Evolutionary conservation across 371 early-diverging fungal species (phyloP), one percentile per base, ranked within the genome.

Genomic region (Quaeritorhiza haematococci): DNA sequence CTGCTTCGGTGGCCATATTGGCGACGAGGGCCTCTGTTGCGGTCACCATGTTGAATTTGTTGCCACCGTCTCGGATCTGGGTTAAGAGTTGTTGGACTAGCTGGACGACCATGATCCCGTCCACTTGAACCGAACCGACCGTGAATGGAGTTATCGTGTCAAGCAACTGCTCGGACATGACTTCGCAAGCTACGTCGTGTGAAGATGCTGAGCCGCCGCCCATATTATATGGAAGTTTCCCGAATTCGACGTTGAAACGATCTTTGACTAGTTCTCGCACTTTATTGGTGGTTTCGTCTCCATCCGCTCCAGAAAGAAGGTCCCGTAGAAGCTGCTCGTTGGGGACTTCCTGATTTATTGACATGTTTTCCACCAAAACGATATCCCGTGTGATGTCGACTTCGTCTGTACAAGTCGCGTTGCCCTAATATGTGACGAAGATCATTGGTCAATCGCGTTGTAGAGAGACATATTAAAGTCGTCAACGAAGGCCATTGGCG

Each of bases 1-100:
- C 72, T 5, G 77, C 77, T 55, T 76, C 77, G 1, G 73, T 55
- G 26, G 77, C 77, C 77, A 76, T 76, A 63, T 76, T 76, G 55
- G 65, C 57, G 24, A 76, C 77, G 17, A 76, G 63, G 28, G 74
- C 72, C 58, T 76, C 77, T 21, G 77, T 76, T 0, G 74, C 77
- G 4, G 72, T 59, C 35, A 74, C 67, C 77, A 76, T 76, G 64
- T 76, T 76, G 69, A 76, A 76, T 46, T 34, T 33, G 68, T 61
- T 67, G 28, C 77, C 77, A 24, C 77, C 77, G 38, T 66, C 69
- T 26, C 73, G 69, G 50, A 76, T 72, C 49, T 76, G 77, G 21
- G 74, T 55, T 41, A 76, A 56, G 27, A 76, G 66, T 66, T 76
- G 74, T 34, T 59, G 64, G 50, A 71, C 68, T n/a, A 76, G 70